Base-by-base conservation (phyloP, 1,139 yeast species). In the Magnusiomyces suaveolens region DNA sequence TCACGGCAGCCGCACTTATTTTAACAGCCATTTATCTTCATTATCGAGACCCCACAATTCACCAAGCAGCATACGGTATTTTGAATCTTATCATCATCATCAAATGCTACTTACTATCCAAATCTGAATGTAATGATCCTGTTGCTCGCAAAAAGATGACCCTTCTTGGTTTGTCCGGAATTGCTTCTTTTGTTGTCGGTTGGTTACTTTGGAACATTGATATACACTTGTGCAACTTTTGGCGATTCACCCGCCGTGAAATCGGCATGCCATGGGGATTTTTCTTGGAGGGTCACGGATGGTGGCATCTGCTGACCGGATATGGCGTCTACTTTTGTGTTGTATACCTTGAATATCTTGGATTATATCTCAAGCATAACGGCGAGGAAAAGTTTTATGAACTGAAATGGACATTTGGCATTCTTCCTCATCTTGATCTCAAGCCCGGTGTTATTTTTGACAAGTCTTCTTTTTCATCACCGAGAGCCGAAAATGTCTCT, bases 241-340 rank as follows among this genome's bases (percentile, higher is more conserved):
- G 88, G 70, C 78, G 85, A 52, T 60, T 71, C 8, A 67, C 81
- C 44, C 80, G 97, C 67, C 79, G 95, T 60, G 62, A 69, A 1
- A 64, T 82, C n/a, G 95, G 96, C 1, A 78, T 89, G 74, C 97
- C 97, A 1, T 80, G 85, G 56, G 98, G 98, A 1, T 80, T 88
- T 60, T 61, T 92, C 10, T 75, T 92, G 43, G 98, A 92, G 67
- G 86, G 96, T 38, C 98, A 92, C 66, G 96, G 95, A 20, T 92
- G 97, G 97, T 92, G 98, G 98, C 98, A 92, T 67, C 54, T 87
- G 38, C 77, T 87, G 59, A 87, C 95, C 0, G 95, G 95, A 1
- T 73, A 82, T 14, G 96, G 95, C 58, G 87, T 87, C 18, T 87
- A 87, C 68, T 81, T 77, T 64, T 81, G 78, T 65, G 70, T 80